Evolutionary conservation across 345 rosid species (phyloP), one percentile per base, ranked within the genome.

Genomic region (Combretum micranthum): DNA sequence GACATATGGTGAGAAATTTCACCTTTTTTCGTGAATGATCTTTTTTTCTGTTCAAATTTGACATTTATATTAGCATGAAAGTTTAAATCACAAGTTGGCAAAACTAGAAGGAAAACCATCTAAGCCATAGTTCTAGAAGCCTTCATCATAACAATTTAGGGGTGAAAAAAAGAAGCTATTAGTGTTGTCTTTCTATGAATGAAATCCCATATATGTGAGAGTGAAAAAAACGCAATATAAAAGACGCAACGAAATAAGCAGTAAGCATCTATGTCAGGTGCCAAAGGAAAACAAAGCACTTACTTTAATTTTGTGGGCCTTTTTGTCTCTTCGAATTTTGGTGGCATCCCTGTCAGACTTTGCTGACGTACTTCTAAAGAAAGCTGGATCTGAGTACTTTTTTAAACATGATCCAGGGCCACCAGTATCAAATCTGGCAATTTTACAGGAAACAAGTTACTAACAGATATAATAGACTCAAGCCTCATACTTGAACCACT

Each of bases 321-420:
- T 82, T 72, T 75, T 73, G 47, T 79, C 83, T 59, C 68, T 78
- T 46, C 66, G 85, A 42, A 75, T 46, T 79, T 84, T 85, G 48
- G 72, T 81, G 42, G 65, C 66, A 68, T 71, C 57, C 54, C 59
- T 75, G 55, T 54, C 76, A 19, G 59, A 61, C 68, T 67, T 65
- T 60, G 77, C 70, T 47, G 85, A 75, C 58, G 70, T 80, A 79
- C 83, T 84, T 74, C 72, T 81, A 65, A 86, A 88, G 64, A 82
- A 86, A 57, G 95, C 82, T 51, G 98, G 95, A 80, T 91, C 95
- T 8, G 98, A 91, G 68, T 91, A 88, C 67, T 92, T 80, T 74
- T 75, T 88, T 66, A 91, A 71, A 84, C 95, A 92, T 66, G 98
- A 92, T 50, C 98, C 96, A 26, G 87, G 83, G 46, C 95, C 96